A percentile compares a stretch with the other conserved stretches of the same genome.
Evolutionary conservation across 768 basidiomycete genomes (phyloP).

Genomic region (Antrodiella citrinella): DNA sequence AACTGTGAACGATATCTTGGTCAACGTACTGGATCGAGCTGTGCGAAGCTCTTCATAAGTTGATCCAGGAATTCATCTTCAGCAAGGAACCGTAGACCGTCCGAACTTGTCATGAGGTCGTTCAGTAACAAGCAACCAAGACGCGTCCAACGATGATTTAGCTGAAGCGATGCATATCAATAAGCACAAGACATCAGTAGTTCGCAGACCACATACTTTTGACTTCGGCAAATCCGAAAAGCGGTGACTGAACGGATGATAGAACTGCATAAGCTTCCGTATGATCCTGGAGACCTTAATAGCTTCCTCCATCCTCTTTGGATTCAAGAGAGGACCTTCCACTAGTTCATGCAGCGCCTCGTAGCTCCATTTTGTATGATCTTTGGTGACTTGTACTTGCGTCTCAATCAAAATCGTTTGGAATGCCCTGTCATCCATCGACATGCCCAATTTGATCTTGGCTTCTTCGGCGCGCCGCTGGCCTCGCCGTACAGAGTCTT

Average conservation of each 20-base stretch:
- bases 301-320: slow-evolving; percentile 90
- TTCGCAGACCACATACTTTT: too few species aligned
- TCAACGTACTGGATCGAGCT: slow-evolving; percentile 78
- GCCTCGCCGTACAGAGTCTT: slow-evolving; percentile 80
- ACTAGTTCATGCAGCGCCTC: slow-evolving; percentile 82
- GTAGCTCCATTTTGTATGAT: slow-evolving; percentile 88
- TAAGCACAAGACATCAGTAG: slow-evolving; percentile 25
- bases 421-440: slow-evolving; percentile 93
- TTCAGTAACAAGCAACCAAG: slow-evolving; percentile 77
- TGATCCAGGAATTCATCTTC: slow-evolving; percentile 86
- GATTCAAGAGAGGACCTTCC: slow-evolving; percentile 87
- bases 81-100: slow-evolving; percentile 75
- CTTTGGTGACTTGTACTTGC: slow-evolving; percentile 82
- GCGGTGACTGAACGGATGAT: slow-evolving; percentile 81
- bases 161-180: slow-evolving; percentile 29
- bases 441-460: slow-evolving; percentile 83
- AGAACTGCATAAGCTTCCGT: slow-evolving; percentile 87
- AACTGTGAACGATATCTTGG: not conserved
- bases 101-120: slow-evolving; percentile 74
- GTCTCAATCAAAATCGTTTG: slow-evolving; percentile 80
- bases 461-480: slow-evolving; percentile 88
- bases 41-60: slow-evolving; percentile 79
- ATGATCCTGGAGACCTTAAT: slow-evolving; percentile 86
- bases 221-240: slow-evolving; percentile 80
- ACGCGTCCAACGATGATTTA: slow-evolving; percentile 77